Evolutionary conservation across 2,329 filamentous ascomycete genomes (phyloP), one percentile per base, ranked within the genome.

Genomic region (Cephalotrichum gorgonifer): DNA sequence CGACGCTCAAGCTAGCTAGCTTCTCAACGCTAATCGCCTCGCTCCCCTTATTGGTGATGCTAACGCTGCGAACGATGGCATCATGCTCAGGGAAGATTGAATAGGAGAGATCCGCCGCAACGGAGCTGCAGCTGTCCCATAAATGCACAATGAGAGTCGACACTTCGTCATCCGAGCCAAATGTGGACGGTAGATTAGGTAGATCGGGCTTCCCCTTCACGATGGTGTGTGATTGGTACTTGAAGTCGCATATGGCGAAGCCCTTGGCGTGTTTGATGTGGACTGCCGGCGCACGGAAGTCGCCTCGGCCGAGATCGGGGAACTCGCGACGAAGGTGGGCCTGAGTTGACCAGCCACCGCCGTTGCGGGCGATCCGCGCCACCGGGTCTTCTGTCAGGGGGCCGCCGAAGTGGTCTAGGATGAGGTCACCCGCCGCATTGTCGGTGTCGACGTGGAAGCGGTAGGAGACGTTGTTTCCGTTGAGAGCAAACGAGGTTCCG

Each of bases 251-350:
- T 14, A 85, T 72, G 0, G 78, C 81, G 51, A 78, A 71, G 27
- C 79, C 80, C n/a, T 70, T 70, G 2, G 73, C 64, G 55, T 85
- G 79, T 48, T 70, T 69, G 54, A 85, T 78, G 31, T 76, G 73
- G 12, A 84, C 70, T 0, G 81, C 80, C 0, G 81, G 81, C 3
- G 74, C 64, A 3, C 81, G 72, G 54, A 81, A 79, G 56, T 85
- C 81, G n/a, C 79, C 79, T 6, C 79, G 72, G 1, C 81, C 80
- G 5, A 79, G 64, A 51, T 85, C 80, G 2, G 81, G 81, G 48
- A 82, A 83, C 57, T 84, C 81, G 27, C 81, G 73, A 15, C 76
- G 72, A 15, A 72, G 58, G 41, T 75, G 77, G 12, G n/a, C 72
- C 31, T 71, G 60, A n/a, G 45, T 67, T 57, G 30, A 70, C 63